These are phyloP conservation scores for Corchorus capsularis DNA, from an alignment of 345 rosid species.

Conservation along the genomic window DNA sequence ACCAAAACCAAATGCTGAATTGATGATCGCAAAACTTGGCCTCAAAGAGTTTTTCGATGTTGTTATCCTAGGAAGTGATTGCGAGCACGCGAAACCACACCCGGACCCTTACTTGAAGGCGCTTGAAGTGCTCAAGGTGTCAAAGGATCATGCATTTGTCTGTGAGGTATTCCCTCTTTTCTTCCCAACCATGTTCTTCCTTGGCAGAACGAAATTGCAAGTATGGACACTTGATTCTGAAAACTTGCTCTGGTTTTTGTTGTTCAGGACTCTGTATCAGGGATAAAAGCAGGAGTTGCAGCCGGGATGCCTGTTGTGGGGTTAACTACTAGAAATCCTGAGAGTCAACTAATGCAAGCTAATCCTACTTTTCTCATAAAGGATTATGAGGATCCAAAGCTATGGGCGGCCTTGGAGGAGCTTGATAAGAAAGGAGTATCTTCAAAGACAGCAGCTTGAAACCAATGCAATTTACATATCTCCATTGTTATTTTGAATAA, in stretches of 20 bases:
- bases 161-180: conserved; percentile 55
- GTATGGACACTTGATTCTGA: not conserved
- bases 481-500: not conserved
- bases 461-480: not conserved
- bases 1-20: conserved; percentile 84
- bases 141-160: conserved; percentile 82
- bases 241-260: not conserved
- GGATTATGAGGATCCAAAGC: conserved; percentile 75
- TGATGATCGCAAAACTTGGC: conserved; percentile 77
- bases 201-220: not conserved
- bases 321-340: conserved; percentile 77
- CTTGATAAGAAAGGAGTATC: conserved; percentile 49
- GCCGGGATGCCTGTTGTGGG: conserved; percentile 93
- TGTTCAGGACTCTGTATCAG: conserved; percentile 77
- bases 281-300: conserved; percentile 94
- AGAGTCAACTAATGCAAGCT: conserved; percentile 56
- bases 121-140: conserved; percentile 66
- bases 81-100: conserved; percentile 83
- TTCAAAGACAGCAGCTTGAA: conserved; percentile 13
- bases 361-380: conserved; percentile 75
- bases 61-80: conserved; percentile 72
- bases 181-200: not conserved
- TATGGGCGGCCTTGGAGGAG: conserved; percentile 80
- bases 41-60: conserved; percentile 75
- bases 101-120: conserved; percentile 92